Conservation (phyloP, 2,329 filamentous ascomycete genomes). For the Penicillium sp. region DNA sequence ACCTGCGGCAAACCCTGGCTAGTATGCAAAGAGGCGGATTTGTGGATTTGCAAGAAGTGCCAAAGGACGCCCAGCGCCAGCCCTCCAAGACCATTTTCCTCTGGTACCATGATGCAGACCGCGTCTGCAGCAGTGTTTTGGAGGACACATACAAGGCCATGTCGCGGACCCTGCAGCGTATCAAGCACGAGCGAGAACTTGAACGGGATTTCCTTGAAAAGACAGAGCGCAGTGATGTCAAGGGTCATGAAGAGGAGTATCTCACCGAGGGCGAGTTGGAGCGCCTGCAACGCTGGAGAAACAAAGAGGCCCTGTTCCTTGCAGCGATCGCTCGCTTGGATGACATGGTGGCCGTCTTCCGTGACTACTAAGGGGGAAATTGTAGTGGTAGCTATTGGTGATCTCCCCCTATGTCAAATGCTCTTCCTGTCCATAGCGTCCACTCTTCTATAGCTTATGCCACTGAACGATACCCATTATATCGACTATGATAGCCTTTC, state of each 20-base stretch:
- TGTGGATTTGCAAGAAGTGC: conserved; percentile 89
- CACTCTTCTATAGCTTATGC: background rate
- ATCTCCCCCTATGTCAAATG: background rate
- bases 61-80: conserved; percentile 74
- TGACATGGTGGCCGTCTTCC: conserved; percentile 73
- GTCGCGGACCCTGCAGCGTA: conserved; percentile 74
- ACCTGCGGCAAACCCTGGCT: conserved; percentile 77
- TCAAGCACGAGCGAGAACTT: conserved; percentile 67
- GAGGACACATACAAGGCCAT: conserved; percentile 86
- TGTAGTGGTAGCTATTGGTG: background rate
- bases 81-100: conserved; percentile 83
- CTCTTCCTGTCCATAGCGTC: background rate
- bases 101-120: conserved; percentile 80
- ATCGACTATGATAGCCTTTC: background rate
- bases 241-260: conserved; percentile 74
- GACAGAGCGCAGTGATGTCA: conserved; percentile 78
- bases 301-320: conserved; percentile 64
- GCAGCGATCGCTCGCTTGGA: conserved; percentile 77
- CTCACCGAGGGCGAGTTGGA: conserved; percentile 69
- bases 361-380: conserved; percentile 59
- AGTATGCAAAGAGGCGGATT: conserved; percentile 81
- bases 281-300: conserved; percentile 59
- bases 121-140: conserved; percentile 64
- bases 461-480: background rate
- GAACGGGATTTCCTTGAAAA: conserved; percentile 71